Conservation (phyloP, 306 rosid species). For the Vigna radiata region DNA sequence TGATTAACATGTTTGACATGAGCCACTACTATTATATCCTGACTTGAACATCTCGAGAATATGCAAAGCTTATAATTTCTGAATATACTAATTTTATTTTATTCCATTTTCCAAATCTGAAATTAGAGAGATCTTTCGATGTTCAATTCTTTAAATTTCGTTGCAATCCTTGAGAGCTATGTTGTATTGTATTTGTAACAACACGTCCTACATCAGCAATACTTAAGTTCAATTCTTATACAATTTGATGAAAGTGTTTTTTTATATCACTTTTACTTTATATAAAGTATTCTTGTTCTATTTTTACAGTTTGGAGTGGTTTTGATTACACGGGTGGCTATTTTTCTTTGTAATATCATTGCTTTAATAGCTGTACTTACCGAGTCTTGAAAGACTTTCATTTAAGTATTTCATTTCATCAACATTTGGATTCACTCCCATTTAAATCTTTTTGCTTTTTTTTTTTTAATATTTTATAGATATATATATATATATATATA, state of each 20-base stretch:
- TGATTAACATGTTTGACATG: conserved; percentile 39
- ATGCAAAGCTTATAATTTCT: neutral
- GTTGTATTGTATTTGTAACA: neutral
- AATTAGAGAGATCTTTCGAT: neutral
- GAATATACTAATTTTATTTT: conserved; percentile 28
- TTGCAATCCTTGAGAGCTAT: neutral
- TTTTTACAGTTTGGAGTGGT: neutral
- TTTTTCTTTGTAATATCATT: no score
- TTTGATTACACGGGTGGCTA: no score
- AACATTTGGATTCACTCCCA: no score
- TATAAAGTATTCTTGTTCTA: neutral
- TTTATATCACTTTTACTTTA: neutral
- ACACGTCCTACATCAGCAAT: neutral
- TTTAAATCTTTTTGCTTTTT: no score
- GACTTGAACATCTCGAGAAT: neutral
- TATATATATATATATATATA: no score
- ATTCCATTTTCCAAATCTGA: neutral
- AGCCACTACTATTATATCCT: neutral
- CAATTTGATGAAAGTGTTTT: neutral
- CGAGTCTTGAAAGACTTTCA: no score
- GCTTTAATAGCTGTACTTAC: no score
- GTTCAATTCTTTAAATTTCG: neutral
- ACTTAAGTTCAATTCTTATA: neutral
- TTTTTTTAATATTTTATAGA: no score
- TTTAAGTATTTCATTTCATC: no score